Evolutionary conservation across 768 basidiomycete genomes (phyloP).

Genomic region (Tubosaeta brunneosetosa): DNA sequence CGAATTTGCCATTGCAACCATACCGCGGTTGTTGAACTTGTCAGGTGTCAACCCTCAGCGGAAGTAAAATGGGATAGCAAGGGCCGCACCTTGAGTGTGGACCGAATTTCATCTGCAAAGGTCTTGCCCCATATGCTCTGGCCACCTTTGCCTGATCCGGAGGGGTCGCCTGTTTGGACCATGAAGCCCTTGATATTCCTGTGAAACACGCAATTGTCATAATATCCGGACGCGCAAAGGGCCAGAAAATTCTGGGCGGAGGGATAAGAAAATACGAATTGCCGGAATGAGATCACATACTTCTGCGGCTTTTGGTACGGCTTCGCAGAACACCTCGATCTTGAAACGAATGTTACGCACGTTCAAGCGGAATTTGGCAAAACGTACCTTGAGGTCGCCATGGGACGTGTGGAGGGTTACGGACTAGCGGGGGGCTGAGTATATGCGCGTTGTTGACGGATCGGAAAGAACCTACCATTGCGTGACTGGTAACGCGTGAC

Average conservation of each 20-base stretch:
- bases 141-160: slow-evolving; percentile 90
- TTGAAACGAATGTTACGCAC: slow-evolving; percentile 28
- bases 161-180: slow-evolving; percentile 88
- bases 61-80: neutral
- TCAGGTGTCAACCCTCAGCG: neutral
- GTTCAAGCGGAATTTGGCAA: neutral
- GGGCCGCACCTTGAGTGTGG: slow-evolving; percentile 78
- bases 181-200: slow-evolving; percentile 96
- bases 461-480: slow-evolving; percentile 24
- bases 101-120: slow-evolving; percentile 87
- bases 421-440: slow-evolving; percentile 48
- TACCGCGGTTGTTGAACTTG: slow-evolving; percentile 93
- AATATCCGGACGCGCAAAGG: slow-evolving; percentile 85
- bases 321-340: slow-evolving; percentile 97
- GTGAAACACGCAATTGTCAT: slow-evolving; percentile 83
- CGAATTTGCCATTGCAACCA: slow-evolving; percentile 98
- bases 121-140: slow-evolving; percentile 95
- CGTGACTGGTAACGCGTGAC: slow-evolving; percentile 28
- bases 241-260: slow-evolving; percentile 84
- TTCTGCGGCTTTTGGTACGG: slow-evolving; percentile 92
- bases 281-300: slow-evolving; percentile 35
- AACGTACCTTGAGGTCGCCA: slow-evolving; percentile 85
- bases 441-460: slow-evolving; percentile 23
- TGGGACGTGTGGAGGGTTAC: slow-evolving; percentile 93
- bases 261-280: neutral